A percentile compares a stretch with the other conserved stretches of the same genome.
These are phyloP conservation scores for Gaeumannomyces sp. DNA, from an alignment of 2,329 filamentous ascomycete species.

Conservation along the genomic window DNA sequence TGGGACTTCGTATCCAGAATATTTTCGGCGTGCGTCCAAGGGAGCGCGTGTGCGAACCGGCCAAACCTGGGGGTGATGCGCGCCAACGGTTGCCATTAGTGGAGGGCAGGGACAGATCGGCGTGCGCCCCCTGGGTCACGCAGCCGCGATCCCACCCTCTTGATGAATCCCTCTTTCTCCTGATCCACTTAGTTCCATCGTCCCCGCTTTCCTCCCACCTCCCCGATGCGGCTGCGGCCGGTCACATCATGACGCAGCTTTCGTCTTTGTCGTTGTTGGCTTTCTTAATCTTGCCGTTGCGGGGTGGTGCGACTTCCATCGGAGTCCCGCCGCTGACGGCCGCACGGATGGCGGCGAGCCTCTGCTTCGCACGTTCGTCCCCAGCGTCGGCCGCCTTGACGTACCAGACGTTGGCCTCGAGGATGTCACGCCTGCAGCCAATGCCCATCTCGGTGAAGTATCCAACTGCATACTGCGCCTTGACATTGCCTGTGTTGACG, in stretches of 20 bases:
- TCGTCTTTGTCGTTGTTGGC: conserved; percentile 36
- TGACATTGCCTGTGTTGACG: conserved; percentile 48
- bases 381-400: conserved; percentile 90
- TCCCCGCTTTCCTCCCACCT: background rate
- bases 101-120: background rate
- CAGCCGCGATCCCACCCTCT: background rate
- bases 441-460: conserved; percentile 99
- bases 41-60: background rate
- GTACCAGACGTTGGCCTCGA: conserved; percentile 98
- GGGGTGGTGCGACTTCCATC: conserved; percentile 50
- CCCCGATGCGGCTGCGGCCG: background rate
- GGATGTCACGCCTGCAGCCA: conserved; percentile 85
- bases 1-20: background rate
- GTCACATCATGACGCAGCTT: conserved; percentile 53
- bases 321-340: conserved; percentile 60
- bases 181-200: background rate
- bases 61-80: background rate
- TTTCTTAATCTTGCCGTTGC: conserved; percentile 46
- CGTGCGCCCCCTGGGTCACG: background rate
- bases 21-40: background rate
- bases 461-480: conserved; percentile 88
- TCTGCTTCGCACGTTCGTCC: conserved; percentile 81
- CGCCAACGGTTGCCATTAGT: background rate
- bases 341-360: conserved; percentile 78
- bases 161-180: background rate